These are phyloP conservation scores for Ganoderma lingzhi DNA, from an alignment of 1,284 basidiomycete genomes.

Conservation along the genomic window DNA sequence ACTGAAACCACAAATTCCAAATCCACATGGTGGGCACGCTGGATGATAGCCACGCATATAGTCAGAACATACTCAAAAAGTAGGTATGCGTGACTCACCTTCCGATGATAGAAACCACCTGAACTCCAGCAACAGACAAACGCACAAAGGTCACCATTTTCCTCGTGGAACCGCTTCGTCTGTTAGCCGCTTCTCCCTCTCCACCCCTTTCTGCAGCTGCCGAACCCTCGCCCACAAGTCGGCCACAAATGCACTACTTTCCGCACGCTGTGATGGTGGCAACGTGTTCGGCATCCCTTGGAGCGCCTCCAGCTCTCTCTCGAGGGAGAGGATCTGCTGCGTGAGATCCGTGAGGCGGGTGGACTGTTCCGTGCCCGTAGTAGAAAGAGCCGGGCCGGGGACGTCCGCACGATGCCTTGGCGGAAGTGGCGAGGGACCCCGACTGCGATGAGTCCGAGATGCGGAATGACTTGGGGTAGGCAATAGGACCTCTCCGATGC, in stretches of 20 bases:
- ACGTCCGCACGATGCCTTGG: slow-evolving; percentile 27
- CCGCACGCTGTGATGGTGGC: background rate
- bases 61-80: background rate
- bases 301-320: slow-evolving; percentile 19
- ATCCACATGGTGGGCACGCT: background rate
- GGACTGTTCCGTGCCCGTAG: slow-evolving; percentile 26
- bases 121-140: background rate
- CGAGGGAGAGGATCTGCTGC: slow-evolving; percentile 23
- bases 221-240: slow-evolving; percentile 10
- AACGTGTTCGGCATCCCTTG: slow-evolving; percentile 2
- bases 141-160: slow-evolving; percentile 1
- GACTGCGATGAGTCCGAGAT: background rate
- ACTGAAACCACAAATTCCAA: background rate
- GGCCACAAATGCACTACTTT: background rate
- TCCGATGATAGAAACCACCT: too few relatives aligned
- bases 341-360: slow-evolving; percentile 22
- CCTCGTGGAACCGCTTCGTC: slow-evolving; percentile 21
- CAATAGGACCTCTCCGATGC: background rate
- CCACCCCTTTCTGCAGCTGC: slow-evolving; percentile 16
- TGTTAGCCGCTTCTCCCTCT: slow-evolving; percentile 20
- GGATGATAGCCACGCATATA: background rate
- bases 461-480: background rate
- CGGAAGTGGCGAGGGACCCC: background rate
- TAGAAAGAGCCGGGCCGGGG: slow-evolving; percentile 26
- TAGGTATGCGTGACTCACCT: background rate